Evolutionary conservation across 805 yeast genomes (phyloP).

Genomic region (Candida coquimbonensis): DNA sequence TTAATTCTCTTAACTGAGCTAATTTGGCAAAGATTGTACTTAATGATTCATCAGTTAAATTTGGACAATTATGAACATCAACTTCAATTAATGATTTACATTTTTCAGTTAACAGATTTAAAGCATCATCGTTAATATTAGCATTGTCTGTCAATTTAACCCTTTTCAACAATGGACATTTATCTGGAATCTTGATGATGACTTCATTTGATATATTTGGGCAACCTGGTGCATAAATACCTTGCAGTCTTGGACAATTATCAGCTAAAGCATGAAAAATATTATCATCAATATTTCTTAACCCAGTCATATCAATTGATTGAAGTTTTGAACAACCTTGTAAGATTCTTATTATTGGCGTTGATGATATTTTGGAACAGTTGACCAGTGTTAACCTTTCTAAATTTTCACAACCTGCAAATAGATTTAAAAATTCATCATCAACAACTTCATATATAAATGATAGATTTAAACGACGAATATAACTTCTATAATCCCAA

Average conservation of each 20-base stretch:
- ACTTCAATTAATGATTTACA: conserved; percentile 84
- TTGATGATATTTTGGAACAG: conserved; percentile 58
- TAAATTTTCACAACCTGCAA: conserved; percentile 64
- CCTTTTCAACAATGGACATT: conserved; percentile 73
- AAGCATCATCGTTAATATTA: conserved; percentile 55
- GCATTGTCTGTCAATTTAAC: conserved; percentile 72
- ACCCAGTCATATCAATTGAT: conserved; percentile 83
- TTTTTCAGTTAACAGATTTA: conserved; percentile 52
- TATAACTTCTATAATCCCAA: conserved; percentile 62
- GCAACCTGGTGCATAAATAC: conserved; percentile 84
- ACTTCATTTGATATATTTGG: conserved; percentile 61
- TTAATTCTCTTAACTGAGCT: conserved; percentile 75
- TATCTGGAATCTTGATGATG: conserved; percentile 46
- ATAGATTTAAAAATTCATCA: conserved; percentile 53
- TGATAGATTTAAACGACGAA: conserved; percentile 75
- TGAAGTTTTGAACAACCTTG: conserved; percentile 63
- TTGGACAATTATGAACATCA: conserved; percentile 78
- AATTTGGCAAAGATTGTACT: conserved; percentile 50
- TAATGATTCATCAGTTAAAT: conserved; percentile 60
- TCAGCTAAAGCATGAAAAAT: conserved; percentile 61
- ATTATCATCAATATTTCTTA: conserved; percentile 59
- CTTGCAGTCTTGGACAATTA: conserved; percentile 75
- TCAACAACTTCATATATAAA: conserved; percentile 62
- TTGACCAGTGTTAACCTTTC: conserved; percentile 84
- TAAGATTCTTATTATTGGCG: conserved; percentile 55